These are phyloP conservation scores for Solanum lycopersicoides DNA, from an alignment of 257 asterid genomes.

Conservation along the genomic window DNA sequence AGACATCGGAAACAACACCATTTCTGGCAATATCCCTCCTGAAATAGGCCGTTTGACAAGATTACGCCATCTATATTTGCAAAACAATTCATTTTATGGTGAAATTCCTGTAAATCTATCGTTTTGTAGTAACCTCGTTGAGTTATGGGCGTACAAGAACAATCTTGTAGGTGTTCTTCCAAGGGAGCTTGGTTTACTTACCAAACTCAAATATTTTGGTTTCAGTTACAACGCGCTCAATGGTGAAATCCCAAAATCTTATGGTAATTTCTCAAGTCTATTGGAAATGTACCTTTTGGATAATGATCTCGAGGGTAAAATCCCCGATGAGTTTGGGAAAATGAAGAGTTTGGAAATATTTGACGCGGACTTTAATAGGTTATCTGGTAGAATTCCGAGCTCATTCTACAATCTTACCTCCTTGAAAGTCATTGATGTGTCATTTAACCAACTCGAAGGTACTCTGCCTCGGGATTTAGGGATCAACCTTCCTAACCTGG, in stretches of 20 bases:
- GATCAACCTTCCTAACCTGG: conserved; percentile 1
- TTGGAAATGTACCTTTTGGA: neutral
- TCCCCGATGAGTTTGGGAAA: neutral
- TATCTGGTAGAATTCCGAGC: neutral
- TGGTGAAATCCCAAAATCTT: neutral
- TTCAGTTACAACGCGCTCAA: neutral
- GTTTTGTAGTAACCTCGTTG: neutral
- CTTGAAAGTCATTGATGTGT: neutral
- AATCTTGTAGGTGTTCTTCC: neutral
- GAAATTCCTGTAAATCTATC: neutral
- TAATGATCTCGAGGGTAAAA: neutral
- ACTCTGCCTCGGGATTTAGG: conserved; percentile 7
- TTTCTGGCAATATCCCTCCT: neutral
- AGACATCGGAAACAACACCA: neutral
- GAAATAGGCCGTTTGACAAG: neutral
- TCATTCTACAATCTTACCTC: neutral
- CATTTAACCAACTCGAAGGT: neutral
- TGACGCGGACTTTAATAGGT: neutral
- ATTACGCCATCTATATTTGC: neutral
- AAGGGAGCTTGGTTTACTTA: neutral
- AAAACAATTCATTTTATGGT: neutral
- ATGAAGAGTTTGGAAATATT: neutral
- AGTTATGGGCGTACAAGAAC: neutral
- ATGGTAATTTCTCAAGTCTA: neutral
- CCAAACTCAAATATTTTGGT: neutral